Evolutionary conservation across 202 grass and related monocot genomes (phyloP), one percentile per base, ranked within the genome.

Genomic region (Schoenoplectus tabernaemontani): DNA sequence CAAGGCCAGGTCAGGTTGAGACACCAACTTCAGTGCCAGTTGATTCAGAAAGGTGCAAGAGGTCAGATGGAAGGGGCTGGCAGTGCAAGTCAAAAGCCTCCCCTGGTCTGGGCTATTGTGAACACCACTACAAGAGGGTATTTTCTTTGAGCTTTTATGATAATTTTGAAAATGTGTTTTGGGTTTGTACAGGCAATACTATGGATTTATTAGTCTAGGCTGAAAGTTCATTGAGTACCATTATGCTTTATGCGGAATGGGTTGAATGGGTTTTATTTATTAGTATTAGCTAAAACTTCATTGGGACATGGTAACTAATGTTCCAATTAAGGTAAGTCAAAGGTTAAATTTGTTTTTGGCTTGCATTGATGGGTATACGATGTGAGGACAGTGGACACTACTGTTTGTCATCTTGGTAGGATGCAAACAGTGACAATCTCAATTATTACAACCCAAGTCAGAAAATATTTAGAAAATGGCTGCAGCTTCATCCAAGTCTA

Each of bases 21-120:
- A 80, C 78, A 30, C 78, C 42, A 32, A n/a, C 58, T 19, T 59
- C 59, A 51, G 44, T 80, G 19, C 58, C 58, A 0, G 59, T 65
- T 75, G 70, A 34, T 48, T 80, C 78, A 51, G 78, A 80, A 56
- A 15, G 78, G 44, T 80, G 78, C 39, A 80, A 80, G 58, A 80
- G 78, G 34, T 80, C 78, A 0, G 92, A 96, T 58, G 92, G 92
- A 46, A 89, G 91, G 84, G 89, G 91, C 67, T 96, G 92, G 92
- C 92, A 90, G 56, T 96, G 92, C 82, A 30, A 80, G 2, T 62
- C 80, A 38, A 84, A 78, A 28, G 85, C 89, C 0, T 87, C 91
- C 16, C 92, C 89, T 43, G 91, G 89, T 0, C 83, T 92, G 7
- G 87, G 85, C 57, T 96, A 92, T 78, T 96, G 92, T 10, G 89